phyloP scores from a whole-genome alignment of 441 rosid genomes.

The Brassica hybrid region DNA sequence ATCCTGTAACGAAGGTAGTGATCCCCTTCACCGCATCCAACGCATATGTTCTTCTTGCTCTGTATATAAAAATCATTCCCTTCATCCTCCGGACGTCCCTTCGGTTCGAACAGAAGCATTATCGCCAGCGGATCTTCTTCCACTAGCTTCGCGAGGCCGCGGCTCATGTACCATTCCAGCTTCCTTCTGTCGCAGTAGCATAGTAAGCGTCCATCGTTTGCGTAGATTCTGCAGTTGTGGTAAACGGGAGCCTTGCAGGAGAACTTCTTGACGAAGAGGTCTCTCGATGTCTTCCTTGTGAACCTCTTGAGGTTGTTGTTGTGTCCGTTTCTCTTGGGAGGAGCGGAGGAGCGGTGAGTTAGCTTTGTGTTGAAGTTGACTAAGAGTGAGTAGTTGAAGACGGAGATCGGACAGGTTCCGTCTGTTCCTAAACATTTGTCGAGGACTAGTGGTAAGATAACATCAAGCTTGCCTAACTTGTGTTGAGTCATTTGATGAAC shows the following conservation, averaged over 20 bases:
- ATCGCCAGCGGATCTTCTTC: conserved; percentile 85
- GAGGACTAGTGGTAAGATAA: conserved; percentile 53
- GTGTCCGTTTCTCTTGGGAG: conserved; percentile 55
- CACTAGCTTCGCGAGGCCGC: conserved; percentile 83
- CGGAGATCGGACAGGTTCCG: conserved; percentile 75
- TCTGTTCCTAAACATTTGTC: conserved; percentile 73
- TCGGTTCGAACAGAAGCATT: conserved; percentile 92
- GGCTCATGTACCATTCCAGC: conserved; percentile 89
- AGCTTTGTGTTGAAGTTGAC: conserved; percentile 54
- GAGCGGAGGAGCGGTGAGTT: conserved; percentile 44
- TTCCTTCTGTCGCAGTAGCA: conserved; percentile 95
- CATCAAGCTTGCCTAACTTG: conserved; percentile 51
- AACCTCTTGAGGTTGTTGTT: conserved; percentile 58
- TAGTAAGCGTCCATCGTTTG: conserved; percentile 83
- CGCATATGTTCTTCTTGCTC: conserved; percentile 92
- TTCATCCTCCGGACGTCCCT: conserved; percentile 98
- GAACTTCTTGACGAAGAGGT: conserved; percentile 86
- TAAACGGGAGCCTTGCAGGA: conserved; percentile 98
- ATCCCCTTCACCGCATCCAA: conserved; percentile 91
- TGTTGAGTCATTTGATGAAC: conserved; percentile 52
- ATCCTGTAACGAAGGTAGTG: conserved; percentile 93
- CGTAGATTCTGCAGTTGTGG: conserved; percentile 93
- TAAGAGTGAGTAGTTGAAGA: conserved; percentile 75
- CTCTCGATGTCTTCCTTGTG: conserved; percentile 75
- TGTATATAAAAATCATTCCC: conserved; percentile 95